These are phyloP conservation scores for Grifola frondosa DNA, from an alignment of 1,284 basidiomycete genomes.

Conservation along the genomic window DNA sequence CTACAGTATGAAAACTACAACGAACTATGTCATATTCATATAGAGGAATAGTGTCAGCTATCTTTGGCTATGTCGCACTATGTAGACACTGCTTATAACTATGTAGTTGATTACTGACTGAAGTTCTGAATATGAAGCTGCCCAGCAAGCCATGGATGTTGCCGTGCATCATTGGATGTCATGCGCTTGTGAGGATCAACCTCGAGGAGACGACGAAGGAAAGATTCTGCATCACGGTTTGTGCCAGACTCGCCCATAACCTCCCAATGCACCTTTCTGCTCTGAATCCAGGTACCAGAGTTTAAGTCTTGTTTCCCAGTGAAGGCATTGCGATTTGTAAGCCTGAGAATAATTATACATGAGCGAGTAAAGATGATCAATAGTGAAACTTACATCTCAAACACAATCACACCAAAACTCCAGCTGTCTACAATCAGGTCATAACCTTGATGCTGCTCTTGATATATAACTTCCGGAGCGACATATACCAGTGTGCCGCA, in stretches of 20 bases:
- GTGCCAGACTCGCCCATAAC: too few species aligned
- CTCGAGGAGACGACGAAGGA: conserved; percentile 49
- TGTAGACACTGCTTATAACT: too few species aligned
- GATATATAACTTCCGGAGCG: conserved; percentile 81
- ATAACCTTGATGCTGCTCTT: conserved; percentile 66
- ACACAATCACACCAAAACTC: conserved; percentile 89
- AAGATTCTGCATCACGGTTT: conserved; percentile 32
- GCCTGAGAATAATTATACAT: neutral
- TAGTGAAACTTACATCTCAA: conserved; percentile 62
- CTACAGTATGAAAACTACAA: too few species aligned
- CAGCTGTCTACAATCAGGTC: conserved; percentile 86
- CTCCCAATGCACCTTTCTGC: too few species aligned
- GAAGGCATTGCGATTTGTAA: neutral
- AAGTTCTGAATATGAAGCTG: too few species aligned
- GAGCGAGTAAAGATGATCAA: neutral
- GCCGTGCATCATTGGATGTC: conserved; percentile 55
- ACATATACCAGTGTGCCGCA: conserved; percentile 82
- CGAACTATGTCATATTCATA: too few species aligned
- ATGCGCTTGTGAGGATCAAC: conserved; percentile 55
- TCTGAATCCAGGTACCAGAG: too few species aligned
- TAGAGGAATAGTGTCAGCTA: too few species aligned
- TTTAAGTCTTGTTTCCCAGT: too few species aligned
- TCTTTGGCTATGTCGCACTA: too few species aligned
- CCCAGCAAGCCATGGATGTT: conserved; percentile 65
- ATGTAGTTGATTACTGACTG: too few species aligned